Conservation (phyloP, 202 grass and related monocot genomes). For the Musa balbisiana region DNA sequence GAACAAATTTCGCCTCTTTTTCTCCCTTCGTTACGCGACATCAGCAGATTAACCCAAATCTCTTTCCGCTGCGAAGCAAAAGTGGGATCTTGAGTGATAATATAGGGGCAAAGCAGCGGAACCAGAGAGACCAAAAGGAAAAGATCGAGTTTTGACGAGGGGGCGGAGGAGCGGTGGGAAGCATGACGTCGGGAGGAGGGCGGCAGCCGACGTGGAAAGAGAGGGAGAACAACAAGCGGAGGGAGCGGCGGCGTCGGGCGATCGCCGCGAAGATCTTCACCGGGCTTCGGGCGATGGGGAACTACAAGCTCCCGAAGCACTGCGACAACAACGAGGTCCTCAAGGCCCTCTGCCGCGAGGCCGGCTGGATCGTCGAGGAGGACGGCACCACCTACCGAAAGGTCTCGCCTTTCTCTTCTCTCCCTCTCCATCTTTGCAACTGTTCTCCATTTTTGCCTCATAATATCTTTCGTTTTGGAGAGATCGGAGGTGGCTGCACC, state of each 20-base stretch:
- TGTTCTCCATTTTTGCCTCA: no score
- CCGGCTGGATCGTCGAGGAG: slow-evolving; percentile 11
- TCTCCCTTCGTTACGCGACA: not conserved
- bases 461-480: not conserved
- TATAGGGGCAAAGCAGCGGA: not conserved
- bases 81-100: not conserved
- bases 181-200: slow-evolving; percentile 12
- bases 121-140: not conserved
- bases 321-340: slow-evolving; percentile 19
- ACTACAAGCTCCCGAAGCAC: slow-evolving; percentile 13
- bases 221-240: slow-evolving; percentile 15
- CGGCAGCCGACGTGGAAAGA: slow-evolving; percentile 15
- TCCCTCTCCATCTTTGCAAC: not conserved
- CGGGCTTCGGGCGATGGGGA: slow-evolving; percentile 3
- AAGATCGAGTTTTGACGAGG: not conserved
- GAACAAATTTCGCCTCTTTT: not conserved
- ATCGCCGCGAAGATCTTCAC: slow-evolving; percentile 17
- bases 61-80: not conserved
- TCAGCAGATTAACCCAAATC: no score
- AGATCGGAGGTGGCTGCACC: not conserved
- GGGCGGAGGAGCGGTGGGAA: not conserved
- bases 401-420: not conserved
- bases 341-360: slow-evolving; percentile 4
- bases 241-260: slow-evolving; percentile 16
- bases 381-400: slow-evolving; percentile 12